Percentiles rank a stretch among this genome's conserved stretches.
Evolutionary conservation across 169 alveolate species (phyloP).

Genomic region (Plasmodium berghei): DNA sequence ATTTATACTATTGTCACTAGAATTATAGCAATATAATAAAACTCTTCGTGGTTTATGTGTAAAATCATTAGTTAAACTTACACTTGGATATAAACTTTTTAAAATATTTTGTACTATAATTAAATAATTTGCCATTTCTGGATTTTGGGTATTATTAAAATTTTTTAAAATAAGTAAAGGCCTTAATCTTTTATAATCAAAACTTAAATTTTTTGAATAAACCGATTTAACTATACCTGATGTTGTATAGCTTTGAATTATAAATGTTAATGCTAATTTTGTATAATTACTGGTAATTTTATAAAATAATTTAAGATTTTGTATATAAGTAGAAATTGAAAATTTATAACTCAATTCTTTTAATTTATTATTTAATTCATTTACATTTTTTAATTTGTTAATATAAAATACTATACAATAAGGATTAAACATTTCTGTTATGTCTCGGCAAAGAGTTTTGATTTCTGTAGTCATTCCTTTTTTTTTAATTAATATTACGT

Average conservation of each 20-base stretch:
- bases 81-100: slow-evolving; percentile 66
- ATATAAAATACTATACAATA: slow-evolving; percentile 33
- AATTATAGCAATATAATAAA: slow-evolving; percentile 53
- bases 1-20: slow-evolving; percentile 47
- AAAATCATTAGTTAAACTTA: slow-evolving; percentile 36
- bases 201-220: slow-evolving; percentile 2
- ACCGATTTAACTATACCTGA: slow-evolving; percentile 26
- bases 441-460: slow-evolving; percentile 33
- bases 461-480: slow-evolving; percentile 55
- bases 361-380: slow-evolving; percentile 55
- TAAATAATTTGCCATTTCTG: slow-evolving; percentile 67
- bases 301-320: slow-evolving; percentile 39
- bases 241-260: slow-evolving; percentile 36
- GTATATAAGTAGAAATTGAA: slow-evolving; percentile 31
- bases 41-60: slow-evolving; percentile 41
- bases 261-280: slow-evolving; percentile 61
- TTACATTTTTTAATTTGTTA: slow-evolving; percentile 24
- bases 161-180: slow-evolving; percentile 77
- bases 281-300: slow-evolving; percentile 54
- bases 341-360: slow-evolving; percentile 61
- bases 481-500: slow-evolving; percentile 42
- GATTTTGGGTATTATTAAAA: slow-evolving; percentile 27
- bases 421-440: slow-evolving; percentile 40
- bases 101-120: slow-evolving; percentile 57
- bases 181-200: slow-evolving; percentile 37